These are phyloP conservation scores for Sorghum bicolor DNA, from an alignment of 176 grass and related monocot species.

Conservation along the genomic window DNA sequence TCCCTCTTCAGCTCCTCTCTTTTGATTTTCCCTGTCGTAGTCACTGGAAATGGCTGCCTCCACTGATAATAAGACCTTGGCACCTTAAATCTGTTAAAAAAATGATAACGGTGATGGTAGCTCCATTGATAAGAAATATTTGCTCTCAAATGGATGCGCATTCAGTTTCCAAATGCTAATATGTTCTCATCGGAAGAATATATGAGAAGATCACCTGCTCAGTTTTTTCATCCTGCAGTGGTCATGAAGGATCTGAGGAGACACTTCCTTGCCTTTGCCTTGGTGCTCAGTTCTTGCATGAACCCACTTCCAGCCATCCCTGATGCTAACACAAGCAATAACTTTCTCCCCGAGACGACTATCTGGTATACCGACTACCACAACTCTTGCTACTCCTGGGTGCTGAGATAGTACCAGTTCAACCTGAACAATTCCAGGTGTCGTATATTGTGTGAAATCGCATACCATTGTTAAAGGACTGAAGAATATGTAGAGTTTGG, in stretches of 20 bases:
- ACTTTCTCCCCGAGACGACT: conserved; percentile 71
- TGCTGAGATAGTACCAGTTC: conserved; percentile 62
- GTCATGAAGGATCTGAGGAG: conserved; percentile 44
- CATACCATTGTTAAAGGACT: not conserved
- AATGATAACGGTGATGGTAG: not conserved
- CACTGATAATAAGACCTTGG: conserved; percentile 62
- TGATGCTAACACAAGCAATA: conserved; percentile 66
- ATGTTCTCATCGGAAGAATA: not conserved
- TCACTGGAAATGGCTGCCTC: conserved; percentile 66
- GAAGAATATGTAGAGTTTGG: not conserved
- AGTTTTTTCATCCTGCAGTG: conserved; percentile 56
- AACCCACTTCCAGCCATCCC: conserved; percentile 72
- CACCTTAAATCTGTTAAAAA: conserved; percentile 69
- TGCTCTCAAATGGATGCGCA: not conserved
- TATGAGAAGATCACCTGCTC: conserved; percentile 53
- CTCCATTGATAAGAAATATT: not conserved
- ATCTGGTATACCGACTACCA: conserved; percentile 70
- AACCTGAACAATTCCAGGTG: conserved; percentile 42
- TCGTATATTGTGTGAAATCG: not conserved
- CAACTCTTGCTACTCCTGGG: conserved; percentile 50
- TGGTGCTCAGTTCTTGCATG: conserved; percentile 17
- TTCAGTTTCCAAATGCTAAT: not conserved
- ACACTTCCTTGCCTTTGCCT: conserved; percentile 41
- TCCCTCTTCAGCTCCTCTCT: conserved; percentile 67
- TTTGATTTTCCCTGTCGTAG: conserved; percentile 80